phyloP scores from a whole-genome alignment of 2,329 filamentous ascomycete genomes.

The Fusarium nygamai region DNA sequence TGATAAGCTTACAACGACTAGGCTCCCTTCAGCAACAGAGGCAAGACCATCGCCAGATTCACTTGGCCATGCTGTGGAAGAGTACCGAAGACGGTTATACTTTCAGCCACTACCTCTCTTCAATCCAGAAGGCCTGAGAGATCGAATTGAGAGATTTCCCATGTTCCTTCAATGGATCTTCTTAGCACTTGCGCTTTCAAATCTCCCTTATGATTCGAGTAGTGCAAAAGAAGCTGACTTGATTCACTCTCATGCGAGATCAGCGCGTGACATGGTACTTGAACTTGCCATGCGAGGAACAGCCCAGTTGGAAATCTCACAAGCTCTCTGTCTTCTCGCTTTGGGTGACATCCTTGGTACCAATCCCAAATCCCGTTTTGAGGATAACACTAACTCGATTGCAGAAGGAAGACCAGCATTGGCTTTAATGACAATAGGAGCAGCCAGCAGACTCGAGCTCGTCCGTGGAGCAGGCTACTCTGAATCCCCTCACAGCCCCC shows the following conservation, averaged over 20 bases:
- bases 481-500: neutral
- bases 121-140: conserved; percentile 1
- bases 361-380: too few relatives aligned
- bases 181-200: conserved; percentile 16
- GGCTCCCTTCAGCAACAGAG: neutral
- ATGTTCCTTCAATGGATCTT: conserved; percentile 31
- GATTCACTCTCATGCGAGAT: conserved; percentile 5
- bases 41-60: conserved; percentile 5
- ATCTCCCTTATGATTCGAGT: conserved; percentile 6
- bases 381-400: too few relatives aligned
- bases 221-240: conserved; percentile 26
- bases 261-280: conserved; percentile 16
- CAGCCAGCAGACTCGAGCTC: conserved; percentile 28
- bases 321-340: conserved; percentile 18
- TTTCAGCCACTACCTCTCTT: conserved; percentile 37
- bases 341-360: conserved; percentile 17
- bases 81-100: conserved; percentile 28
- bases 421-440: conserved; percentile 38
- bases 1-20: neutral
- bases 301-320: conserved; percentile 20
- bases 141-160: conserved; percentile 6
- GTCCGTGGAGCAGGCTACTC: conserved; percentile 13
- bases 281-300: conserved; percentile 27
- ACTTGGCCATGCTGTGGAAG: conserved; percentile 17
- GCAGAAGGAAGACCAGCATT: conserved; percentile 26